Conservation (phyloP, 495 filamentous ascomycete species). For the Aspergillus campestris region DNA sequence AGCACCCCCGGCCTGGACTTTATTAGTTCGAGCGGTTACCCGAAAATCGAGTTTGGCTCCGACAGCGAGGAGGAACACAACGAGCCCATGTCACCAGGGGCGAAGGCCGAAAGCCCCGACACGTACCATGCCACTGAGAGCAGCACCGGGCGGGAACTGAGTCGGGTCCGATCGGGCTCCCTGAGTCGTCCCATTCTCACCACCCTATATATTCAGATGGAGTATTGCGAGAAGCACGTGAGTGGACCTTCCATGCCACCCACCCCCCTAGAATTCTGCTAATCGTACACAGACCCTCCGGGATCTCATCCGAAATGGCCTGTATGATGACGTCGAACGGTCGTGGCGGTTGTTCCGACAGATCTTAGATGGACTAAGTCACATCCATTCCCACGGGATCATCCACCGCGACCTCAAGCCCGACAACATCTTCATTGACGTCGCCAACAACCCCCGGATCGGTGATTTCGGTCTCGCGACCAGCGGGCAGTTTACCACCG, state of each 20-base stretch:
- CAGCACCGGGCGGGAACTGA: conserved; percentile 19
- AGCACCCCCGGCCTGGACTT: conserved; percentile 86
- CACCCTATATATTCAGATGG: conserved; percentile 85
- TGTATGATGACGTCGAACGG: conserved; percentile 65
- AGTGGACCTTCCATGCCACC: conserved; percentile 13
- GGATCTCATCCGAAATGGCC: conserved; percentile 73
- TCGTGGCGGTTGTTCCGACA: conserved; percentile 88
- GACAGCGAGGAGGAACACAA: conserved; percentile 56
- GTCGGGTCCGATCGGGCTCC: conserved; percentile 29
- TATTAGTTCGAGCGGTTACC: conserved; percentile 80
- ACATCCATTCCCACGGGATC: conserved; percentile 86
- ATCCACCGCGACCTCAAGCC: conserved; percentile 97
- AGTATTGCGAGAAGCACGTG: conserved; percentile 90
- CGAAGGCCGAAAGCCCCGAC: conserved; percentile 15
- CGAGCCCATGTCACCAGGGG: conserved; percentile 23
- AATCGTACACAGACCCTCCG: conserved; percentile 59
- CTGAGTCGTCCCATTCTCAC: conserved; percentile 39
- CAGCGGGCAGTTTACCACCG: conserved; percentile 62
- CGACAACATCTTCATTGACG: conserved; percentile 95
- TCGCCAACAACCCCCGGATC: conserved; percentile 80
- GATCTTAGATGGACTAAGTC: conserved; percentile 79
- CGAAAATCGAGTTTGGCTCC: conserved; percentile 68
- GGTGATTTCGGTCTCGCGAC: conserved; percentile 96
- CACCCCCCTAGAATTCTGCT: background rate
- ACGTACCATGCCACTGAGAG: conserved; percentile 18